Evolutionary conservation across 345 rosid genomes (phyloP).

Genomic region (Capsella bursapastoris): DNA sequence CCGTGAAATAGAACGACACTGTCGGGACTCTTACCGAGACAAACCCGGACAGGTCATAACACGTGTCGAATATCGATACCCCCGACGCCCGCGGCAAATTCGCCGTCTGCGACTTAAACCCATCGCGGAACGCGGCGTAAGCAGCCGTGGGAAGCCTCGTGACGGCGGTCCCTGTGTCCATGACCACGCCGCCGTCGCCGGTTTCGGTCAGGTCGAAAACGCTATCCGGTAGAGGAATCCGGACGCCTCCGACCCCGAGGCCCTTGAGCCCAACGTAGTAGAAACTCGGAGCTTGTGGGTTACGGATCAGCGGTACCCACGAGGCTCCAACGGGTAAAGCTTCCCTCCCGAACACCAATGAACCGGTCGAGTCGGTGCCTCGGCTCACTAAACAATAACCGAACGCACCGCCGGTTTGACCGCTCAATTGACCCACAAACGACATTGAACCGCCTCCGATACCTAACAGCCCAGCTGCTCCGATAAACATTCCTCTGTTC

Average conservation of each 20-base stretch:
- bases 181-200: conserved; percentile 89
- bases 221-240: conserved; percentile 63
- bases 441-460: conserved; percentile 94
- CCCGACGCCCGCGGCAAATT: conserved; percentile 83
- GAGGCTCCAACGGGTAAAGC: conserved; percentile 88
- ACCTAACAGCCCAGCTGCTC: conserved; percentile 92
- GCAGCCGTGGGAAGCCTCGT: conserved; percentile 76
- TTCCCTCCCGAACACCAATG: conserved; percentile 76
- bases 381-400: conserved; percentile 86
- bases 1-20: conserved; percentile 80
- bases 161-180: conserved; percentile 98
- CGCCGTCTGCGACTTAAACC: conserved; percentile 61
- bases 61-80: conserved; percentile 91
- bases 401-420: conserved; percentile 90
- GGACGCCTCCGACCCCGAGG: conserved; percentile 77
- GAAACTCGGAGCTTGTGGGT: conserved; percentile 77
- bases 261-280: conserved; percentile 84
- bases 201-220: conserved; percentile 54
- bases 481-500: conserved; percentile 91
- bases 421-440: conserved; percentile 81
- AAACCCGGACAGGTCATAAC: conserved; percentile 73
- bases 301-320: conserved; percentile 86
- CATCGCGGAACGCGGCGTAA: conserved; percentile 73
- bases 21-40: conserved; percentile 89
- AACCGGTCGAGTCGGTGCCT: conserved; percentile 69